Evolutionary conservation across 345 rosid genomes (phyloP).

Genomic region (Clarkia xantiana): DNA sequence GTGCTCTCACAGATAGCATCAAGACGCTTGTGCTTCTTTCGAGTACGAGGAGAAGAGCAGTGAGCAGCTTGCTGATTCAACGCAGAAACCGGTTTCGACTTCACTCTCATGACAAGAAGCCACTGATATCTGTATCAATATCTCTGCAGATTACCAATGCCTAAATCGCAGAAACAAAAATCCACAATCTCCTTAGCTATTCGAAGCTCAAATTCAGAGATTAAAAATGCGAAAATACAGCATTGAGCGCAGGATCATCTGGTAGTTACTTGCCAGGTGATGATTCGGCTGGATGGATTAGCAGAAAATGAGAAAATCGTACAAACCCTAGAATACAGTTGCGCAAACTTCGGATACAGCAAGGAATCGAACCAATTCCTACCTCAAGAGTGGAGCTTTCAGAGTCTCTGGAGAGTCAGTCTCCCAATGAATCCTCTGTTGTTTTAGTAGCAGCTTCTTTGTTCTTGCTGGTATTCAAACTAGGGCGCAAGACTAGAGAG

Average conservation of each 20-base stretch:
- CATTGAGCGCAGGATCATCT: neutral
- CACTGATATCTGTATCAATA: neutral
- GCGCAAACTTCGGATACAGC: no score
- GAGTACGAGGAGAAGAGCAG: slow-evolving; percentile 41
- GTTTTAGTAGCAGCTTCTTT: no score
- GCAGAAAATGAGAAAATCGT: neutral
- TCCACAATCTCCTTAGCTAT: neutral
- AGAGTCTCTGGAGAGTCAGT: no score
- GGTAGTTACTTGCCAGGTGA: slow-evolving; percentile 1
- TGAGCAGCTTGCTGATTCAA: slow-evolving; percentile 17
- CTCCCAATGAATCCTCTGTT: no score
- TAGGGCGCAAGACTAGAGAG: no score
- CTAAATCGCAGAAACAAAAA: neutral
- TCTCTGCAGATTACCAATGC: neutral
- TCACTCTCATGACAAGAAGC: slow-evolving; percentile 47
- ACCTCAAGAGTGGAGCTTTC: no score
- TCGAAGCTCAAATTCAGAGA: neutral
- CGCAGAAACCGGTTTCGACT: slow-evolving; percentile 31
- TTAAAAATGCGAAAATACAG: neutral
- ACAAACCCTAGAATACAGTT: slow-evolving; percentile 14
- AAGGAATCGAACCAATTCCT: no score
- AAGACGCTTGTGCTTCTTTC: slow-evolving; percentile 76
- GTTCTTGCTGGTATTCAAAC: no score
- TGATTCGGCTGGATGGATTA: neutral
- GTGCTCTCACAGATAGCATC: slow-evolving; percentile 67